These are phyloP conservation scores for Fusarium paranaense DNA, from an alignment of 2,329 filamentous ascomycete species.

Conservation along the genomic window DNA sequence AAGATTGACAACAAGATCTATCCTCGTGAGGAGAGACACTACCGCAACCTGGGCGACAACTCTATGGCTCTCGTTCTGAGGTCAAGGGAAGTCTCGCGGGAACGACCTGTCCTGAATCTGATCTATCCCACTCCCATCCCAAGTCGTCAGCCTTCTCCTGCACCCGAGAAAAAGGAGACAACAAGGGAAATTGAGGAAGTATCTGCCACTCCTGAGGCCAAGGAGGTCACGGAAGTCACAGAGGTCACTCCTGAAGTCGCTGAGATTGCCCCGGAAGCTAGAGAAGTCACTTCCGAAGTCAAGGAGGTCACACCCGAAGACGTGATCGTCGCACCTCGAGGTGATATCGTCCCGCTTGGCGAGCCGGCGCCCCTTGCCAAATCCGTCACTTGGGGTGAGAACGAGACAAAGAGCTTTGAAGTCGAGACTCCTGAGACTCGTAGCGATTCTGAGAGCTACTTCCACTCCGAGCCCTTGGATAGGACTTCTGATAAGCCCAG, in stretches of 20 bases:
- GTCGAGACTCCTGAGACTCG: constrained; percentile 67
- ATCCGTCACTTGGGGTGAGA: constrained; percentile 73
- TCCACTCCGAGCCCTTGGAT: constrained; percentile 31
- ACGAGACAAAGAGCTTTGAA: constrained; percentile 73
- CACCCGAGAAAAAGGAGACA: constrained; percentile 39
- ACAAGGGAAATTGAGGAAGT: constrained; percentile 27
- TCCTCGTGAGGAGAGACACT: constrained; percentile 61
- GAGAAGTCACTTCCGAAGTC: not conserved
- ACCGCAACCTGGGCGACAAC: constrained; percentile 46
- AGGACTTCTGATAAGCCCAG: constrained; percentile 46
- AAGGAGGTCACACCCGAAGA: constrained; percentile 43
- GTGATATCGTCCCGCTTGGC: constrained; percentile 54
- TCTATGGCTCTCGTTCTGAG: constrained; percentile 51
- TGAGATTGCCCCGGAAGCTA: not conserved
- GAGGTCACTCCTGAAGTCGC: not conserved
- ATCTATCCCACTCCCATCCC: constrained; percentile 68
- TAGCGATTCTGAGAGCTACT: constrained; percentile 47
- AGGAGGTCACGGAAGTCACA: not conserved
- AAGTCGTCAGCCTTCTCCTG: constrained; percentile 59
- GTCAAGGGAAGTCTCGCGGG: constrained; percentile 64
- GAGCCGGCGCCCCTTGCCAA: constrained; percentile 55
- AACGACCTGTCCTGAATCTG: constrained; percentile 70
- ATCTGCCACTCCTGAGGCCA: constrained; percentile 29
- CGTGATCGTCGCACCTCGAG: constrained; percentile 53
- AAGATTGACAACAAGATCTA: constrained; percentile 69